Evolutionary conservation across 768 basidiomycete species (phyloP).

Genomic region (Hericium coralloides): DNA sequence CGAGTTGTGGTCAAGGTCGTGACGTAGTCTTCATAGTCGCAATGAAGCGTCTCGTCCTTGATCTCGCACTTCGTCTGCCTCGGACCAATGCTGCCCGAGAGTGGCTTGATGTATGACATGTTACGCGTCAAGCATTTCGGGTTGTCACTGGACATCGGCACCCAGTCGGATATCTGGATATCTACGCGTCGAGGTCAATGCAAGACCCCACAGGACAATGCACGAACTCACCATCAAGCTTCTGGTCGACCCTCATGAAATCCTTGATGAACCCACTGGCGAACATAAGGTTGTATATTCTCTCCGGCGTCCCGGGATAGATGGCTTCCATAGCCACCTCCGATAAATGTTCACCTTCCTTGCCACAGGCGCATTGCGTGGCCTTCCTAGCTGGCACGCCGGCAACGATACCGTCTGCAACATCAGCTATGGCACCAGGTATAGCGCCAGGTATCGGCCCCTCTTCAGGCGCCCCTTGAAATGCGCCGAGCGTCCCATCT

Average conservation of each 20-base stretch:
- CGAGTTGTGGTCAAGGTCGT: constrained; percentile 81
- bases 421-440: neutral
- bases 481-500: constrained; percentile 11
- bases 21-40: constrained; percentile 80
- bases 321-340: constrained; percentile 72
- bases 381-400: constrained; percentile 33
- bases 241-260: constrained; percentile 86
- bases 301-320: constrained; percentile 87
- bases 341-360: constrained; percentile 55
- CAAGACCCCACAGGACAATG: neutral
- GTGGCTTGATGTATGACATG: constrained; percentile 94
- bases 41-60: constrained; percentile 70
- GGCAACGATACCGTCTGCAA: neutral
- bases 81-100: constrained; percentile 82
- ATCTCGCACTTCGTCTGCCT: constrained; percentile 96
- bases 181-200: constrained; percentile 39
- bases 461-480: constrained; percentile 3
- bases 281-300: constrained; percentile 94
- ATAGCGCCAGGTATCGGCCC: neutral
- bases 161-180: constrained; percentile 94
- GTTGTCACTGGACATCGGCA: constrained; percentile 44
- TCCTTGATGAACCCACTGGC: constrained; percentile 93
- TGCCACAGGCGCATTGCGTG: constrained; percentile 69
- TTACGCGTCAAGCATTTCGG: constrained; percentile 72
- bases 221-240: constrained; percentile 60